A percentile compares a stretch with the other conserved stretches of the same genome.
Evolutionary conservation across 768 basidiomycete species (phyloP).

Genomic region (Suillus plorans): DNA sequence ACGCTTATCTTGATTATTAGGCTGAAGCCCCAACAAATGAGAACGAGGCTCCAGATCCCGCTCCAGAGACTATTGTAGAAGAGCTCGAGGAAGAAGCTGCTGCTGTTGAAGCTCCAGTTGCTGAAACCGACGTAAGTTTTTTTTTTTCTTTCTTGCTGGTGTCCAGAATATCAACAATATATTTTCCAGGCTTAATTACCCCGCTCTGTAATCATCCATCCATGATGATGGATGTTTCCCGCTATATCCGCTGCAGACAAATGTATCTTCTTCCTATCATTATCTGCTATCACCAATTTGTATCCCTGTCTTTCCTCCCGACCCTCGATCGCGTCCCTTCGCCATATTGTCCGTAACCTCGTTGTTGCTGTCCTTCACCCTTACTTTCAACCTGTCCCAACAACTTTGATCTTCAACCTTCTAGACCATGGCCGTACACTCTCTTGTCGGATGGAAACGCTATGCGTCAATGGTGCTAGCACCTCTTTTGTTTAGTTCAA

Average conservation of each 20-base stretch:
- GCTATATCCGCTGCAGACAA: conserved; percentile 26
- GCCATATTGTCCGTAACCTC: conserved; percentile 19
- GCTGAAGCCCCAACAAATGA: conserved; percentile 36
- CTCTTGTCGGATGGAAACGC: conserved; percentile 10
- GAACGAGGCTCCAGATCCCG: conserved; percentile 38
- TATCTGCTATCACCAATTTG: conserved; percentile 31
- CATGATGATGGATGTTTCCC: conserved; percentile 13
- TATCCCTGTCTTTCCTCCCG: conserved; percentile 16
- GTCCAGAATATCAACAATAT: background rate
- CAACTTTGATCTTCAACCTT: conserved; percentile 11
- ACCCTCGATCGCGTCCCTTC: conserved; percentile 10
- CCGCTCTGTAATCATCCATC: conserved; percentile 14
- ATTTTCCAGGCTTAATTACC: conserved; percentile 21
- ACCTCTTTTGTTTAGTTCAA: conserved; percentile 15
- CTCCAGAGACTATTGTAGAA: conserved; percentile 54
- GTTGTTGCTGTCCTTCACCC: conserved; percentile 14
- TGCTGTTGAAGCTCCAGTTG: conserved; percentile 32
- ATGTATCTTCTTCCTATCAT: conserved; percentile 33
- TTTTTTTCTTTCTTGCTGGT: conserved; percentile 1
- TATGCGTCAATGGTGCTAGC: conserved; percentile 6
- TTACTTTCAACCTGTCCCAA: conserved; percentile 26
- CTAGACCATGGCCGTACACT: conserved; percentile 7
- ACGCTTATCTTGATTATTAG: conserved; percentile 14
- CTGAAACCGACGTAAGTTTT: conserved; percentile 23
- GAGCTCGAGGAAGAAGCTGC: conserved; percentile 49